Base-by-base conservation (phyloP, 2,329 filamentous ascomycete species). In the Aspergillus candidus region DNA sequence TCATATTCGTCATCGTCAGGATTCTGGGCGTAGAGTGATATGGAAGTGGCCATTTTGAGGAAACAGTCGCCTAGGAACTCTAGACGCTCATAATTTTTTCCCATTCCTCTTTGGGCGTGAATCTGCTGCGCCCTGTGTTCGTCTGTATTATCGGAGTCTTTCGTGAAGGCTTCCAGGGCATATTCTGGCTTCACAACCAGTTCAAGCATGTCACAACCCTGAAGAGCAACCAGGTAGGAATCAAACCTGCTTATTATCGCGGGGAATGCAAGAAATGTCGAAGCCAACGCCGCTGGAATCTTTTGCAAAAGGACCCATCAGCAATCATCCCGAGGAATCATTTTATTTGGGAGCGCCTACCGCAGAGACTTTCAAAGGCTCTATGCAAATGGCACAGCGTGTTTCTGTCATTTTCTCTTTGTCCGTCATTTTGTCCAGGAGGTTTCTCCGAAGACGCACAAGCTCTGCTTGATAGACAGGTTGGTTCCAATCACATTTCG, bases 61-160 rank as follows among this genome's bases (percentile, higher is more conserved):
- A 96, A 95, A 30, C 84, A 86, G 62, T 98, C 93, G 0, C 93
- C 93, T 2, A 97, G 75, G 47, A 96, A 94, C 58, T 98, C 93
- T 0, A 97, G 75, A 11, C 93, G 80, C 64, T 98, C 93, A 57
- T 98, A 98, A 55, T 97, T 97, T 32, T 83, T 84, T 1, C 89
- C 88, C 88, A 95, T 95, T 3, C 89, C 90, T 38, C 78, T 73
- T 55, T 89, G 86, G 37, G 90, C 82, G 53, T 89, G 86, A 41
- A 88, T 67, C 32, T 85, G 79, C 44, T 84, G 75, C 30, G 77
- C 72, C 0, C 72, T 74, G 48, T 88, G 78, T 32, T 94, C 87
- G 6, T 85, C 84, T 0, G 82, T 83, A 51, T 90, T 90, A 53
- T 94, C 86, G 1, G 85, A 90, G 57, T 96, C 88, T 59, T 98